These are phyloP conservation scores for Carpinus fangiana DNA, from an alignment of 306 rosid species.

Conservation along the genomic window DNA sequence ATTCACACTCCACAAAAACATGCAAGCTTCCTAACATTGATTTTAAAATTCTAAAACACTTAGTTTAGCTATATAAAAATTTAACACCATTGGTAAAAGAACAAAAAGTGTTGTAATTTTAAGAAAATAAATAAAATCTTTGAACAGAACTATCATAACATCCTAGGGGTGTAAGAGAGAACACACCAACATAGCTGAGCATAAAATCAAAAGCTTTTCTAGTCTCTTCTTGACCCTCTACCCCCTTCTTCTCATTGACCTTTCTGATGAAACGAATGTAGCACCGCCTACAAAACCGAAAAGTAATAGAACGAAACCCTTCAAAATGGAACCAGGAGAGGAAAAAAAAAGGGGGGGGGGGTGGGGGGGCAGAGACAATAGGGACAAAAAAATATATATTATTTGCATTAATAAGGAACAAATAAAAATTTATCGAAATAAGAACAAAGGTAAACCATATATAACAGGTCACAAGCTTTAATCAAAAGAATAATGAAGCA, in stretches of 20 bases:
- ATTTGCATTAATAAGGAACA: not conserved
- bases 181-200: constrained; percentile 88
- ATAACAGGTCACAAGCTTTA: not conserved
- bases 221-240: constrained; percentile 98
- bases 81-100: not conserved
- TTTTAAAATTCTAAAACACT: not conserved
- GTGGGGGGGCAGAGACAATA: not conserved
- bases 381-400: not conserved
- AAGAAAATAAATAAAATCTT: not conserved
- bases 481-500: not conserved
- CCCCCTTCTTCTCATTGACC: constrained; percentile 80
- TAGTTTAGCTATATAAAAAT: not conserved
- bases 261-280: constrained; percentile 91
- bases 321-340: not conserved
- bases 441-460: not conserved
- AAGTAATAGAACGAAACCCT: constrained; percentile 22
- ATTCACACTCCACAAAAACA: not conserved
- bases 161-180: constrained; percentile 15
- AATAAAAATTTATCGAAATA: not conserved
- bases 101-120: not conserved
- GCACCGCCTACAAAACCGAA: constrained; percentile 67
- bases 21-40: not conserved
- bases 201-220: constrained; percentile 97
- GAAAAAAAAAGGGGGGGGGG: too few species aligned
- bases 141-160: constrained; percentile 5